A percentile compares a stretch with the other conserved stretches of the same genome.
Evolutionary conservation across 192 early-diverging fungal species (phyloP).

Genomic region (Umbelopsis vinacea): DNA sequence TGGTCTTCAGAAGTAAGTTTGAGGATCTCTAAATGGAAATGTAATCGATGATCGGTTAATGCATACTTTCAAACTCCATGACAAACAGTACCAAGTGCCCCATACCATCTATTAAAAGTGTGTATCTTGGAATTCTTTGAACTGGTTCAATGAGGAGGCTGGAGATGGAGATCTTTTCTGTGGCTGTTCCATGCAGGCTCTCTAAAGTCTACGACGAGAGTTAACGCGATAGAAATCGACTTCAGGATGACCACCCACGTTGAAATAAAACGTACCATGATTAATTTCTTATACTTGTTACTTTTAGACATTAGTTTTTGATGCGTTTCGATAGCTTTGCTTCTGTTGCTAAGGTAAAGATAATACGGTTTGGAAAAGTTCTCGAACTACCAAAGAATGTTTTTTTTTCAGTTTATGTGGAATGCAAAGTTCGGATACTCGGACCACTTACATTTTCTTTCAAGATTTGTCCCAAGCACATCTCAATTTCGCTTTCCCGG

Average conservation of each 20-base stretch:
- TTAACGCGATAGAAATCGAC: not conserved
- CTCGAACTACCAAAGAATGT: not conserved
- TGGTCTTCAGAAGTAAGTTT: not conserved
- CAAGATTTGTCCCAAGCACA: conserved; percentile 1
- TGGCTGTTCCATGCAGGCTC: not conserved
- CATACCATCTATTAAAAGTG: conserved; percentile 6
- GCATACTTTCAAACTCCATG: not conserved
- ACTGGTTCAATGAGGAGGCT: not conserved
- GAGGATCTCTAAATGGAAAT: not conserved
- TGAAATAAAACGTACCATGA: not conserved
- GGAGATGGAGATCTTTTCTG: conserved; percentile 6
- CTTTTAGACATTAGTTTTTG: conserved; percentile 7
- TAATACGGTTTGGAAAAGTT: conserved; percentile 10
- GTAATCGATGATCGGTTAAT: not conserved
- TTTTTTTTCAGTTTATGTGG: too few species aligned
- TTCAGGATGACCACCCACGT: not conserved
- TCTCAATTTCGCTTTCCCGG: not conserved
- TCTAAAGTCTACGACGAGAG: not conserved
- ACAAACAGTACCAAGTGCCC: not conserved
- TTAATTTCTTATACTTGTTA: not conserved
- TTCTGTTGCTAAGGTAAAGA: conserved; percentile 6
- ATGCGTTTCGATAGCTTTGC: not conserved
- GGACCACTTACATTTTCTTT: not conserved
- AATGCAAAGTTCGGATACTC: too few species aligned
- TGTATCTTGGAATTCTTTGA: conserved; percentile 4